A percentile compares a stretch with the other conserved stretches of the same genome.
Evolutionary conservation across 495 filamentous ascomycete genomes (phyloP).

Genomic region (Aspergillus sclerotioniger): DNA sequence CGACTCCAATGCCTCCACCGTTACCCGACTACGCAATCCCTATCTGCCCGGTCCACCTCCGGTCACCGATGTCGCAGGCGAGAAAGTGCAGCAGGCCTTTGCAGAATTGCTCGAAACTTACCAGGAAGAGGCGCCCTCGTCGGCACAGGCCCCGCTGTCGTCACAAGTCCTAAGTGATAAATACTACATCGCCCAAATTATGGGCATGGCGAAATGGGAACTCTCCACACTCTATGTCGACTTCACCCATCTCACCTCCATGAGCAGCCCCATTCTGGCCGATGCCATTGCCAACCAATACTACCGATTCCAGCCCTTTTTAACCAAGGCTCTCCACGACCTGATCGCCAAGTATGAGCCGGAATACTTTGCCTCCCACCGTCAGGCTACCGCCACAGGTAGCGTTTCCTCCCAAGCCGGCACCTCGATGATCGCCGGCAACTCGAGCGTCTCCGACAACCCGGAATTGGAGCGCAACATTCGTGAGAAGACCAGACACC

Average conservation of each 20-base stretch:
- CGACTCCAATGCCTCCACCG: conserved; percentile 50
- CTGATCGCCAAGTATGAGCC: conserved; percentile 93
- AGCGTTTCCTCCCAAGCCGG: conserved; percentile 59
- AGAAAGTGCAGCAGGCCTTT: conserved; percentile 81
- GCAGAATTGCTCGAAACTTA: conserved; percentile 86
- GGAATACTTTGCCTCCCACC: conserved; percentile 86
- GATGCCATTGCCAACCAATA: conserved; percentile 84
- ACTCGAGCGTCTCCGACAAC: conserved; percentile 56
- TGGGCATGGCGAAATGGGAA: conserved; percentile 78
- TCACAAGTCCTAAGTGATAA: conserved; percentile 77
- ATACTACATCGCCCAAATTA: conserved; percentile 96
- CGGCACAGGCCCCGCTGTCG: conserved; percentile 66
- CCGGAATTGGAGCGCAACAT: conserved; percentile 34
- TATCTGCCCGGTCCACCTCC: conserved; percentile 67
- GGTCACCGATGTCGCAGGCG: conserved; percentile 84
- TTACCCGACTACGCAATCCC: conserved; percentile 57
- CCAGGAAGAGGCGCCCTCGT: conserved; percentile 71
- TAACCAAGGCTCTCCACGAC: conserved; percentile 86
- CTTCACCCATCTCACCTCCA: conserved; percentile 76
- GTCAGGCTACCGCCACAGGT: conserved; percentile 61
- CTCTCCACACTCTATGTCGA: conserved; percentile 98
- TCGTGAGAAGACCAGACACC: conserved; percentile 71
- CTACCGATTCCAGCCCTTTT: conserved; percentile 92
- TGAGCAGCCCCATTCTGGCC: conserved; percentile 71
- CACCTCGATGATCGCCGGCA: conserved; percentile 65